These are phyloP conservation scores for Pueraria montana DNA, from an alignment of 306 rosid genomes.

Conservation along the genomic window DNA sequence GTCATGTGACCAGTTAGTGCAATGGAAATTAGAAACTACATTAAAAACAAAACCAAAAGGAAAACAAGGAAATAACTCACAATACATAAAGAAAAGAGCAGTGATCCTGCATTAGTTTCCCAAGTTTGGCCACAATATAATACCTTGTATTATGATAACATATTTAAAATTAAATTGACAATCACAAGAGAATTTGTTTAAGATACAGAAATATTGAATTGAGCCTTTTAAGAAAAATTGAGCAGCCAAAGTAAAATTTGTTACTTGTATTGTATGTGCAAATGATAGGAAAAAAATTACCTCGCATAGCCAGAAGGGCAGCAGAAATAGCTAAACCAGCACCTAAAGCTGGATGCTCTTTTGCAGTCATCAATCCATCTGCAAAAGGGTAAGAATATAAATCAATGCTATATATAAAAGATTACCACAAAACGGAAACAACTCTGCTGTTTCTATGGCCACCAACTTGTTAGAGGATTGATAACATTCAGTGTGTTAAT, in stretches of 20 bases:
- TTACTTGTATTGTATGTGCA: conserved; percentile 21
- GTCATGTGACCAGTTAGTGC: neutral
- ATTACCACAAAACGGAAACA: neutral
- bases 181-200: conserved; percentile 4
- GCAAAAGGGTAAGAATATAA: conserved; percentile 39
- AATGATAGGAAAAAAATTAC: conserved; percentile 50
- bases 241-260: neutral
- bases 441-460: neutral
- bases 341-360: conserved; percentile 73
- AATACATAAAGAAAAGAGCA: neutral
- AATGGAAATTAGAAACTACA: neutral
- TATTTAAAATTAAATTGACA: neutral
- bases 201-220: conserved; percentile 14
- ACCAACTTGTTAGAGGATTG: conserved; percentile 19
- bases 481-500: conserved; percentile 22
- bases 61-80: neutral
- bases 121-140: conserved; percentile 14
- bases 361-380: conserved; percentile 70
- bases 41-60: neutral
- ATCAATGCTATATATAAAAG: conserved; percentile 32
- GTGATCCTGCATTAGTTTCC: conserved; percentile 23
- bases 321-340: conserved; percentile 71
- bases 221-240: conserved; percentile 37
- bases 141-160: neutral
- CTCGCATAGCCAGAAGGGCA: conserved; percentile 72